Percentiles rank a stretch among this genome's conserved stretches.
Evolutionary conservation across 164 flowering plant genomes (phyloP).

Genomic region (Annona cherimola): DNA sequence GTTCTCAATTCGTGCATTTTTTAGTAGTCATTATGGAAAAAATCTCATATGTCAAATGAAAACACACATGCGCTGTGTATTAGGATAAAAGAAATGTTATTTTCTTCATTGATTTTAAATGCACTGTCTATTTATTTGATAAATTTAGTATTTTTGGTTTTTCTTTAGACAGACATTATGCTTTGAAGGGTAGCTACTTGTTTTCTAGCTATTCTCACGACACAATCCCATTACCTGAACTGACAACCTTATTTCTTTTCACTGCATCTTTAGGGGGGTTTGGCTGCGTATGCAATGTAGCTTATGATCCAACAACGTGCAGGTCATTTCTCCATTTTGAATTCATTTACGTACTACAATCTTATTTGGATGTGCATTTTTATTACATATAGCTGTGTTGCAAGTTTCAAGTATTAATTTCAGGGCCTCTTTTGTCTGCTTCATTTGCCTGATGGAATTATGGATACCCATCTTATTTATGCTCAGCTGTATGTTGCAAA

Average conservation of each 20-base stretch:
- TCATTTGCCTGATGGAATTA: too few species aligned
- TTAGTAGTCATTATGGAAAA: neutral
- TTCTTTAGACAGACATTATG: neutral
- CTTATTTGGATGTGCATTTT: too few species aligned
- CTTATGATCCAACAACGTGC: slow-evolving; percentile 63
- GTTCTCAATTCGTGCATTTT: neutral
- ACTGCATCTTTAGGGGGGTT: slow-evolving; percentile 40
- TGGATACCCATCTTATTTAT: too few species aligned
- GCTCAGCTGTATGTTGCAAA: neutral
- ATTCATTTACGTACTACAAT: too few species aligned
- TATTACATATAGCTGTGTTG: too few species aligned
- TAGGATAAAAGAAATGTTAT: too few species aligned
- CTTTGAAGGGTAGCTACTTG: neutral
- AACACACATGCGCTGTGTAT: too few species aligned
- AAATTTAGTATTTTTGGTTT: neutral
- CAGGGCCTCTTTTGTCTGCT: too few species aligned
- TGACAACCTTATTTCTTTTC: neutral
- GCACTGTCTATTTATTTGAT: neutral
- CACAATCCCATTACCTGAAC: too few species aligned
- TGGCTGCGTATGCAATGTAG: slow-evolving; percentile 86
- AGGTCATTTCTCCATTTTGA: slow-evolving; percentile 36
- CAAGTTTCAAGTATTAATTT: too few species aligned
- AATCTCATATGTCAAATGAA: too few species aligned
- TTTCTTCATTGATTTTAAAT: neutral
- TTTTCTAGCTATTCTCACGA: too few species aligned